These are phyloP conservation scores for Sclerotinia glacialis DNA, from an alignment of 2,329 filamentous ascomycete species.

Conservation along the genomic window DNA sequence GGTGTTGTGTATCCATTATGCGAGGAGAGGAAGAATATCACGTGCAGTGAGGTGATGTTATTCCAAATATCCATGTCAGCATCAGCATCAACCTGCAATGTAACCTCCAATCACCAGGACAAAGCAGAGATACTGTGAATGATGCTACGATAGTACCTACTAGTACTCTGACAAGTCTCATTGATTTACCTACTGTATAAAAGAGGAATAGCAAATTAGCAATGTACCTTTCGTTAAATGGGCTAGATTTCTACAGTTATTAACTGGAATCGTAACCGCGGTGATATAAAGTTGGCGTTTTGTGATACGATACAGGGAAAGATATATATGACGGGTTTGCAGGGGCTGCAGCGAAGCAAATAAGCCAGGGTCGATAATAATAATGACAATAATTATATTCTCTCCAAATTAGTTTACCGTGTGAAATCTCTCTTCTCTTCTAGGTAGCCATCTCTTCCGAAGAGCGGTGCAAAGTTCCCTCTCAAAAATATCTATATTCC, in stretches of 20 bases:
- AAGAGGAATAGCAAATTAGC: not conserved
- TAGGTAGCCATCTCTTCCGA: conserved; percentile 16
- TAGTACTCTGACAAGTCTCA: too few relatives aligned
- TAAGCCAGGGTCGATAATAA: not conserved
- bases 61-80: conserved; percentile 5
- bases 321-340: not conserved
- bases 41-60: too few relatives aligned
- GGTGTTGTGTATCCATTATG: too few relatives aligned
- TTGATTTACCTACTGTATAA: too few relatives aligned
- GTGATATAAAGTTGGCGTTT: not conserved
- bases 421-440: conserved; percentile 6
- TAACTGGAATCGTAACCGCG: not conserved
- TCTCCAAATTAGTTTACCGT: not conserved
- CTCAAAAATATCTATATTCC: conserved; percentile 18
- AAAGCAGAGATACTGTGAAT: not conserved
- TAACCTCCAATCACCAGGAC: not conserved
- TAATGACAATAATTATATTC: not conserved
- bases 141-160: not conserved
- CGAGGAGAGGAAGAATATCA: too few relatives aligned
- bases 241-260: not conserved
- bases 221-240: not conserved
- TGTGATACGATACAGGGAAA: not conserved
- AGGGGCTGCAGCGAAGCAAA: conserved; percentile 12
- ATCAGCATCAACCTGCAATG: conserved; percentile 7
- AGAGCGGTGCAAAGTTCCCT: not conserved